These are phyloP conservation scores for Prunus mira DNA, from an alignment of 306 rosid genomes.

Conservation along the genomic window DNA sequence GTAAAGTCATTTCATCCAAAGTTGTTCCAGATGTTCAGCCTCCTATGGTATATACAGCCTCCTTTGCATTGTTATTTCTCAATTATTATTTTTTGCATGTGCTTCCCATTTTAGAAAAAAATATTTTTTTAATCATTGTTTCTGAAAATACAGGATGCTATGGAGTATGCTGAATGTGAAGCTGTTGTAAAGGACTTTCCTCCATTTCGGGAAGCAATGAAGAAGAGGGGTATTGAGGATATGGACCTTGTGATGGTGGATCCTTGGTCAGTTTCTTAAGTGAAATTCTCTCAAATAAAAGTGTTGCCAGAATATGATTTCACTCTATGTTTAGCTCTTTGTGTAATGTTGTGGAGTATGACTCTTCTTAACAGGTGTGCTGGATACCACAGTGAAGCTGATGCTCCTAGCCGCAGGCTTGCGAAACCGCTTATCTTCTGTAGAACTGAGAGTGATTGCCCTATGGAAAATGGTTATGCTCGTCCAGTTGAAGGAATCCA, in stretches of 20 bases:
- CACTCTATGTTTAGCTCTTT: not conserved
- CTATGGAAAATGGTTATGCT: constrained; percentile 85
- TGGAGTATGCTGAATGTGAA: constrained; percentile 86
- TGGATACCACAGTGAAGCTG: constrained; percentile 75
- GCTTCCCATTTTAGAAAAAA: not conserved
- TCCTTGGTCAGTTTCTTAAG: constrained; percentile 53
- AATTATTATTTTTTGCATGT: not conserved
- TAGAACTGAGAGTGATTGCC: constrained; percentile 86
- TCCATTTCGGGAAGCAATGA: constrained; percentile 75
- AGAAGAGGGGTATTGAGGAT: constrained; percentile 85
- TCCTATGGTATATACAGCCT: constrained; percentile 52
- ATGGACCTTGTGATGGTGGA: constrained; percentile 89
- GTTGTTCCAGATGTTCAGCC: constrained; percentile 83
- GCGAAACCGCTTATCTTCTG: constrained; percentile 80
- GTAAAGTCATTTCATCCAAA: constrained; percentile 58
- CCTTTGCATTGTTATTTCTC: not conserved
- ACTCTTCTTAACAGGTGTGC: constrained; percentile 50
- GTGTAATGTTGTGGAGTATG: constrained; percentile 4
- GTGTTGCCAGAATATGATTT: constrained; percentile 2
- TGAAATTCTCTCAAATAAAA: not conserved
- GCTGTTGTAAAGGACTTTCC: constrained; percentile 72
- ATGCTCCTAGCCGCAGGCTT: constrained; percentile 84
- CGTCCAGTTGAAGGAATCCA: constrained; percentile 88
- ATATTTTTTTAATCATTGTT: constrained; percentile 2
- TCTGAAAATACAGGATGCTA: constrained; percentile 54